Evolutionary conservation across 2,329 filamentous ascomycete species (phyloP), one percentile per base, ranked within the genome.

Genomic region (Cladosporium sp.): DNA sequence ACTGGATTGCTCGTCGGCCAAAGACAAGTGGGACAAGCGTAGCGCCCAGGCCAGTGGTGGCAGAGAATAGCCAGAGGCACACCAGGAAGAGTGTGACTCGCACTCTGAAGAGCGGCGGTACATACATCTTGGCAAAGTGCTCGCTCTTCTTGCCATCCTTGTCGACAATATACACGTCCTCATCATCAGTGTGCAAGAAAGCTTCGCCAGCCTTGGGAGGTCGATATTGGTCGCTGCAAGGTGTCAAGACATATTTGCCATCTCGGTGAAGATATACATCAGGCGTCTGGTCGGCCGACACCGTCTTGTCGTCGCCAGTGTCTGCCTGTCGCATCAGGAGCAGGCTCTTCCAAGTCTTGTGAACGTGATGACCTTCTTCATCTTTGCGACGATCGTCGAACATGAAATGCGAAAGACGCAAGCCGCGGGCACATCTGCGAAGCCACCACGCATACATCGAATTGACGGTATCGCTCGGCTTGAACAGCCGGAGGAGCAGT

Each of bases 361-460:
- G 67, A 3, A 71, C 65, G 34, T 68, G 67, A 78, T 82, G 83
- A 8, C 92, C 92, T 78, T 97, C 92, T 77, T 99, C 94, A 68
- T 97, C 92, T 26, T 87, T 82, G 32, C 85, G 85, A 66, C 92
- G 87, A 71, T 96, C 91, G 15, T 92, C 92, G 75, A 99, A 98
- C 51, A 99, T 86, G 77, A 99, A 99, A 81, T 93, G 92, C 1
- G 92, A 96, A 41, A 99, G 83, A 26, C 94, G 87, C 62, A 99
- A 82, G 49, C 84, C 81, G 60, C 92, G 86, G 14, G 93, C 95
- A 75, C 93, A 97, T 72, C 87, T 88, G 71, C 90, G 89, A 80
- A 99, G 97, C 92, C 95, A 99, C 94, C 94, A 98, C 8, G 88
- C 89, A 76, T 97, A 99, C 83, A 97, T 90, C 64, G 85, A 83